These are phyloP conservation scores for Erodium trifolium DNA, from an alignment of 441 rosid species.

Conservation along the genomic window DNA sequence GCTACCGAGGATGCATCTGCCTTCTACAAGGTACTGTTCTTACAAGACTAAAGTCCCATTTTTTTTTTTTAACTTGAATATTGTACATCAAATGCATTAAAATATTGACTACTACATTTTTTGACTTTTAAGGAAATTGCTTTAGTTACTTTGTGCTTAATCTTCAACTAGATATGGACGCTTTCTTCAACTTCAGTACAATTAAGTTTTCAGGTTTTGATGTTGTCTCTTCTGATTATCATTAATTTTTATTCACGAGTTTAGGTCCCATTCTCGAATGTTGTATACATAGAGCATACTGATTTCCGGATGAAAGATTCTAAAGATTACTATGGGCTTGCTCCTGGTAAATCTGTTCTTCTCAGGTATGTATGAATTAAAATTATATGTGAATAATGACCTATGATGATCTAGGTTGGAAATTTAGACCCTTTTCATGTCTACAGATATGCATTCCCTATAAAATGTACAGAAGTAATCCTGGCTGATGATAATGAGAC, in stretches of 20 bases:
- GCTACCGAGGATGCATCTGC: conserved; percentile 63
- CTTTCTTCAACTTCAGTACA: neutral
- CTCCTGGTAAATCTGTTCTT: conserved; percentile 81
- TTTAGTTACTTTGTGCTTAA: neutral
- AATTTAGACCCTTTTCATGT: neutral
- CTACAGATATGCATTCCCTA: conserved; percentile 78
- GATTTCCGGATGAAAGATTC: conserved; percentile 94
- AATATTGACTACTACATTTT: neutral
- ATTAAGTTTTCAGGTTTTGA: neutral
- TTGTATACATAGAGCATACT: conserved; percentile 69
- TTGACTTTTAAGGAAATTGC: neutral
- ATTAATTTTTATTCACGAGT: neutral
- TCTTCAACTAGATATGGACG: neutral
- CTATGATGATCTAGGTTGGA: conserved; percentile 2
- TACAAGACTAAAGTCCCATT: neutral
- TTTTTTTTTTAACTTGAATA: neutral
- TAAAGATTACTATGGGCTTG: conserved; percentile 86
- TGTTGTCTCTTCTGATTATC: neutral
- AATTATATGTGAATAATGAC: neutral
- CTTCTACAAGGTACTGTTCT: conserved; percentile 57
- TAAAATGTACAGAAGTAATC: conserved; percentile 71
- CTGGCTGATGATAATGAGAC: conserved; percentile 77
- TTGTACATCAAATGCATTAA: neutral
- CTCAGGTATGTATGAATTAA: conserved; percentile 43
- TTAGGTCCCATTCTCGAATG: conserved; percentile 77